Percentiles rank a stretch among this genome's conserved stretches.
Evolutionary conservation across 2,329 filamentous ascomycete genomes (phyloP).

Genomic region (Fusarium haematococcum): DNA sequence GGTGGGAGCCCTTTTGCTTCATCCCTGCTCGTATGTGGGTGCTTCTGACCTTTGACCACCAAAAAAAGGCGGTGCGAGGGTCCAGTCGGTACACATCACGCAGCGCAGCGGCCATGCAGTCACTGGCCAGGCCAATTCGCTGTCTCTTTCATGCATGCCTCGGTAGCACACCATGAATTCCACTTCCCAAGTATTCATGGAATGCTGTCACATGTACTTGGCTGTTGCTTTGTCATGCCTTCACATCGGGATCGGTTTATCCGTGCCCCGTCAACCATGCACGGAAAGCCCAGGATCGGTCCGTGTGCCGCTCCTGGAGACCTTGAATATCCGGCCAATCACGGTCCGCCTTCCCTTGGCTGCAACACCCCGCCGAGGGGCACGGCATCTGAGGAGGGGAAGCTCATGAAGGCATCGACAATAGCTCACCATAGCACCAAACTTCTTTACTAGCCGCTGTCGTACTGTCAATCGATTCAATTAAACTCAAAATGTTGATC

Average conservation of each 20-base stretch:
- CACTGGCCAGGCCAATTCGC: not conserved
- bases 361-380: slow-evolving; percentile 37
- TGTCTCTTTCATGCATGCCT: slow-evolving; percentile 3
- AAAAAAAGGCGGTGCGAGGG: slow-evolving; percentile 10
- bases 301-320: slow-evolving; percentile 21
- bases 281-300: slow-evolving; percentile 20
- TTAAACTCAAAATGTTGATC: slow-evolving; percentile 60
- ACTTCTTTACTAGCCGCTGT: not conserved
- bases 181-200: not conserved
- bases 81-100: slow-evolving; percentile 2
- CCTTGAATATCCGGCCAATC: slow-evolving; percentile 33
- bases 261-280: not conserved
- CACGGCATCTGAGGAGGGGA: slow-evolving; percentile 22
- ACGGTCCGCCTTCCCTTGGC: slow-evolving; percentile 5
- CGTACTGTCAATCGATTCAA: not conserved
- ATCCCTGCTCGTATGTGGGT: slow-evolving; percentile 21
- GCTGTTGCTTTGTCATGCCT: not conserved
- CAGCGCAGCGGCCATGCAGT: slow-evolving; percentile 1
- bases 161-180: not conserved
- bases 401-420: slow-evolving; percentile 15
- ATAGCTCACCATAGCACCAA: slow-evolving; percentile 2
- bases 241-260: not conserved
- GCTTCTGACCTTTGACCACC: not conserved
- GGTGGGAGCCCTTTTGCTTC: not conserved
- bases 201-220: not conserved